A percentile compares a stretch with the other conserved stretches of the same genome.
These are phyloP conservation scores for Cercophora scortea DNA, from an alignment of 495 filamentous ascomycete species.

Conservation along the genomic window DNA sequence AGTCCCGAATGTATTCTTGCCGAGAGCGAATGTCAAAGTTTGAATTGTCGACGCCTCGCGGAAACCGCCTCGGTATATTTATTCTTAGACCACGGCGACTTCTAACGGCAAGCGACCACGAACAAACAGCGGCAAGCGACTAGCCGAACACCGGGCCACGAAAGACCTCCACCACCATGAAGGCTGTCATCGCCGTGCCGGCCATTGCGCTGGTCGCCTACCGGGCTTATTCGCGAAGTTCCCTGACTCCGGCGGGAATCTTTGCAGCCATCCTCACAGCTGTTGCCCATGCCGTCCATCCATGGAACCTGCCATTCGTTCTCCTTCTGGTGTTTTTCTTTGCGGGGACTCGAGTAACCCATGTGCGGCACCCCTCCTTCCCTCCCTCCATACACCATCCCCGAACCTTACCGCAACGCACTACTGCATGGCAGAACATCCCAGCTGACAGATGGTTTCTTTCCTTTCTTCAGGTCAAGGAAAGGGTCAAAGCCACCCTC, in stretches of 20 bases:
- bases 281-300: slow-evolving; percentile 73
- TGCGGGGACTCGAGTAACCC: slow-evolving; percentile 74
- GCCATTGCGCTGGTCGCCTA: slow-evolving; percentile 56
- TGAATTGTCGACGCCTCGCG: too few species aligned
- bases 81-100: too few species aligned
- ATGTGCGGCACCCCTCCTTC: slow-evolving; percentile 36
- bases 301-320: slow-evolving; percentile 81
- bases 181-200: slow-evolving; percentile 60
- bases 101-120: too few species aligned
- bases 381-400: too few species aligned
- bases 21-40: too few species aligned
- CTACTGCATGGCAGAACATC: not conserved
- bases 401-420: too few species aligned
- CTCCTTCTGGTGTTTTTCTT: slow-evolving; percentile 83
- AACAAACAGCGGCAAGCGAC: not conserved
- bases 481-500: slow-evolving; percentile 72
- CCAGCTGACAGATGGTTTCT: not conserved
- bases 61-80: too few species aligned
- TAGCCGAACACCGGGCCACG: not conserved
- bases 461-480: slow-evolving; percentile 55
- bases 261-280: slow-evolving; percentile 64
- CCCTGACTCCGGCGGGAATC: slow-evolving; percentile 67
- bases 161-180: slow-evolving; percentile 45
- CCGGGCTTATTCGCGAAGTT: slow-evolving; percentile 64
- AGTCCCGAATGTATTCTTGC: too few species aligned